phyloP scores from a whole-genome alignment of 129 eudicot genomes.

The Pulicaria dysenterica region DNA sequence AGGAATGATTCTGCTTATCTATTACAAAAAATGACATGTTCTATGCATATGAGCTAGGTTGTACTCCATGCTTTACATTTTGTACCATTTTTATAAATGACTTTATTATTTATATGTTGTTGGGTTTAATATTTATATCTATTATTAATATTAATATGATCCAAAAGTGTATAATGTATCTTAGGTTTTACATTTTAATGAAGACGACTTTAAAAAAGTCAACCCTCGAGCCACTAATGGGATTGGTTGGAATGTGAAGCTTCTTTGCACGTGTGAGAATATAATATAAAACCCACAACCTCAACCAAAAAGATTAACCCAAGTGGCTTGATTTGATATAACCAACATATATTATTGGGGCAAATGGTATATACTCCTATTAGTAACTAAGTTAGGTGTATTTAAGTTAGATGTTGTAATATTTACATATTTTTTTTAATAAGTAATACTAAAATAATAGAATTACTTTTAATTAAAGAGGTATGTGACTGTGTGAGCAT shows the following conservation, averaged over 20 bases:
- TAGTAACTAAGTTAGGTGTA: background rate
- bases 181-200: slow-evolving; percentile 13
- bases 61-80: slow-evolving; percentile 16
- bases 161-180: background rate
- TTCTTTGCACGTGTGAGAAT: slow-evolving; percentile 37
- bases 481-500: no score
- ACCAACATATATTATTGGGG: background rate
- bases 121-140: background rate
- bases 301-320: slow-evolving; percentile 2
- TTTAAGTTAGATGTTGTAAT: background rate
- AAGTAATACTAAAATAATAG: no score
- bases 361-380: no score
- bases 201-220: slow-evolving; percentile 27
- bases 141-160: background rate
- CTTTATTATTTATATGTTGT: slow-evolving; percentile 7
- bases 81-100: slow-evolving; percentile 16
- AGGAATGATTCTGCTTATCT: slow-evolving; percentile 17
- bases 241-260: slow-evolving; percentile 32
- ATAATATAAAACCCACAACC: slow-evolving; percentile 25
- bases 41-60: slow-evolving; percentile 21
- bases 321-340: background rate
- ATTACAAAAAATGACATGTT: slow-evolving; percentile 15
- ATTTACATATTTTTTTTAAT: no score
- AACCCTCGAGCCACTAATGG: slow-evolving; percentile 51
- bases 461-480: no score